Percentiles rank a stretch among this genome's conserved stretches.
Conservation (phyloP, 352 stramenopile species). For the Phytophthora citrophthora region DNA sequence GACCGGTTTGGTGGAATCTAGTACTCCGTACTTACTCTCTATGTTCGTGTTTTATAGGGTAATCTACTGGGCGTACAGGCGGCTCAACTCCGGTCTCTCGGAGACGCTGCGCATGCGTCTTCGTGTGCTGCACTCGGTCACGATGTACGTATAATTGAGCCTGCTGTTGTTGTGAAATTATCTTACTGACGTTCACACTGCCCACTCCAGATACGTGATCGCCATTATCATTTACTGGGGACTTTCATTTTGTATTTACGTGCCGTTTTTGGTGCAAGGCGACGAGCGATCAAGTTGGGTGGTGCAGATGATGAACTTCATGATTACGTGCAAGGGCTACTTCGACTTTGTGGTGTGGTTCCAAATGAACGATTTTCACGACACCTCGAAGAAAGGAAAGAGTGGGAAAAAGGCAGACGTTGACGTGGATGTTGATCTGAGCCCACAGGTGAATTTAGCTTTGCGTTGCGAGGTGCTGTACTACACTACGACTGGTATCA, state of each 20-base stretch:
- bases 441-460: slow-evolving; percentile 86
- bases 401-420: slow-evolving; percentile 65
- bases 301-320: slow-evolving; percentile 88
- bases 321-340: slow-evolving; percentile 92
- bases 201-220: slow-evolving; percentile 74
- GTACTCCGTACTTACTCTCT: slow-evolving; percentile 6
- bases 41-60: slow-evolving; percentile 40
- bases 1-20: background rate
- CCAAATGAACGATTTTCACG: slow-evolving; percentile 88
- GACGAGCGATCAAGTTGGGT: slow-evolving; percentile 54
- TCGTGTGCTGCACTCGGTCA: slow-evolving; percentile 88
- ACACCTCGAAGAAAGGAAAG: slow-evolving; percentile 43
- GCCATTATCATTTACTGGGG: slow-evolving; percentile 93
- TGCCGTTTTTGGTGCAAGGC: slow-evolving; percentile 81
- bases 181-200: background rate
- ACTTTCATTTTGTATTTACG: slow-evolving; percentile 85
- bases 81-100: slow-evolving; percentile 78
- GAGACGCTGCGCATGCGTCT: slow-evolving; percentile 88
- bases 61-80: slow-evolving; percentile 86
- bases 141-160: slow-evolving; percentile 60
- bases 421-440: slow-evolving; percentile 86
- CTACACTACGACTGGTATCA: slow-evolving; percentile 89
- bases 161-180: background rate
- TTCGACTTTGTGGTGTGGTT: slow-evolving; percentile 92
- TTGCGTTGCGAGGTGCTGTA: slow-evolving; percentile 88